Percentiles rank a stretch among this genome's conserved stretches.
phyloP scores from a whole-genome alignment of 2,329 filamentous ascomycete genomes.

The Plectosphaerella sp. region DNA sequence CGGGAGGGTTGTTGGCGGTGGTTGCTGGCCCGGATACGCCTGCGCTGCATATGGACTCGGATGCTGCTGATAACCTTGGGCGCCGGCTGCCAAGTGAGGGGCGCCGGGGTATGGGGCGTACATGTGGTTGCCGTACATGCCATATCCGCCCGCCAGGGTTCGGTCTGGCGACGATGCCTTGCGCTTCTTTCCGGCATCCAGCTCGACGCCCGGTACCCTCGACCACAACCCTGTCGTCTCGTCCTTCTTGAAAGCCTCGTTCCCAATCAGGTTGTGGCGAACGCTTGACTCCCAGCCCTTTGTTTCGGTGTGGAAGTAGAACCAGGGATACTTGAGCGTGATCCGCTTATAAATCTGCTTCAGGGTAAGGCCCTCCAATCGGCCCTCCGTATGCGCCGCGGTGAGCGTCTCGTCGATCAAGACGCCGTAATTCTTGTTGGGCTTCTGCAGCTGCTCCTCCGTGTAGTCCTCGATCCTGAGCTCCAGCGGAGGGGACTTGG shows the following conservation, averaged over 20 bases:
- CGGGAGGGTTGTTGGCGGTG: constrained; percentile 8
- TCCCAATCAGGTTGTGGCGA: constrained; percentile 59
- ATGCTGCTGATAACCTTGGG: constrained; percentile 27
- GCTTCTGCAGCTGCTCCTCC: constrained; percentile 54
- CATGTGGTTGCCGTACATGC: constrained; percentile 16
- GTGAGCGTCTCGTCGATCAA: constrained; percentile 57
- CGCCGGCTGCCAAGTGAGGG: constrained; percentile 27
- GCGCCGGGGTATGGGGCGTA: constrained; percentile 18
- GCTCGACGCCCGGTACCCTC: constrained; percentile 52
- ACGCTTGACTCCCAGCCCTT: constrained; percentile 65
- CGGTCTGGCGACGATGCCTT: constrained; percentile 50
- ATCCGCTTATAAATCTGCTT: constrained; percentile 63
- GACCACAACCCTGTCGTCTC: constrained; percentile 53
- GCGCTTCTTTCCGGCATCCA: constrained; percentile 58
- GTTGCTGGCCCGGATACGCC: constrained; percentile 17
- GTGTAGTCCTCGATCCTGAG: constrained; percentile 52
- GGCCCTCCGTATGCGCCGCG: constrained; percentile 46
- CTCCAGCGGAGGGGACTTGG: constrained; percentile 56
- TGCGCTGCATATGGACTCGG: constrained; percentile 16
- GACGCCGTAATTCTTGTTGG: constrained; percentile 58
- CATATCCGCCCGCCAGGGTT: constrained; percentile 29
- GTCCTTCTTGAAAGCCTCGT: constrained; percentile 56
- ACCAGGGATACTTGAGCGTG: constrained; percentile 53
- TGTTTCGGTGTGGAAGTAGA: constrained; percentile 55
- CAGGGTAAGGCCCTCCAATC: constrained; percentile 42